Conservation (phyloP, 805 yeast species). For the Ogataea trehaloabstinens region DNA sequence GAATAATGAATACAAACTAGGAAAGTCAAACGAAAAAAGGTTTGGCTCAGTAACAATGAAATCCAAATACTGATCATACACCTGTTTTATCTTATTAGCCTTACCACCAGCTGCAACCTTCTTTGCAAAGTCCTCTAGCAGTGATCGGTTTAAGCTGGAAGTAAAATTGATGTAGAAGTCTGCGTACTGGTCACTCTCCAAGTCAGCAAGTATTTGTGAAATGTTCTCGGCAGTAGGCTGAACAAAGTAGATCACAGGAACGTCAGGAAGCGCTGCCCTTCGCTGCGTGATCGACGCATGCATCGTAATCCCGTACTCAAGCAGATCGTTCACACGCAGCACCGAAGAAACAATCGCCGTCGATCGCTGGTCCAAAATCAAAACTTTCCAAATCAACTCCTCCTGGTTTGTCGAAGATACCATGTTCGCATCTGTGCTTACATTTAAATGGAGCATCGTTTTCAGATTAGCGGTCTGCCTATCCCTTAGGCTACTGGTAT, state of each 20-base stretch:
- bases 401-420: slow-evolving; percentile 52
- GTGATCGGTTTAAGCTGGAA: slow-evolving; percentile 68
- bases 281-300: slow-evolving; percentile 71
- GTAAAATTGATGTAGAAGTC: slow-evolving; percentile 84
- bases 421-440: slow-evolving; percentile 62
- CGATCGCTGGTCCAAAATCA: slow-evolving; percentile 76
- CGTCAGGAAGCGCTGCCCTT: slow-evolving; percentile 87
- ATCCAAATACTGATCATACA: slow-evolving; percentile 90
- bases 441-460: slow-evolving; percentile 83
- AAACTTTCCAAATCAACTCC: slow-evolving; percentile 86
- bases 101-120: slow-evolving; percentile 72
- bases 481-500: slow-evolving; percentile 24
- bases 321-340: slow-evolving; percentile 85
- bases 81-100: slow-evolving; percentile 74
- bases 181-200: slow-evolving; percentile 73
- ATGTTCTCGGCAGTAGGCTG: slow-evolving; percentile 83
- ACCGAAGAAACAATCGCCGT: slow-evolving; percentile 88
- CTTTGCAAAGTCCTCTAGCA: slow-evolving; percentile 86
- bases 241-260: slow-evolving; percentile 89
- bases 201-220: slow-evolving; percentile 64
- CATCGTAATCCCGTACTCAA: slow-evolving; percentile 88
- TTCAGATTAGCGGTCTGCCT: slow-evolving; percentile 48
- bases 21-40: slow-evolving; percentile 73
- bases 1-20: slow-evolving; percentile 62
- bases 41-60: slow-evolving; percentile 92